Evolutionary conservation across 2,329 filamentous ascomycete species (phyloP).

Genomic region (Trichophyton verrucosum): DNA sequence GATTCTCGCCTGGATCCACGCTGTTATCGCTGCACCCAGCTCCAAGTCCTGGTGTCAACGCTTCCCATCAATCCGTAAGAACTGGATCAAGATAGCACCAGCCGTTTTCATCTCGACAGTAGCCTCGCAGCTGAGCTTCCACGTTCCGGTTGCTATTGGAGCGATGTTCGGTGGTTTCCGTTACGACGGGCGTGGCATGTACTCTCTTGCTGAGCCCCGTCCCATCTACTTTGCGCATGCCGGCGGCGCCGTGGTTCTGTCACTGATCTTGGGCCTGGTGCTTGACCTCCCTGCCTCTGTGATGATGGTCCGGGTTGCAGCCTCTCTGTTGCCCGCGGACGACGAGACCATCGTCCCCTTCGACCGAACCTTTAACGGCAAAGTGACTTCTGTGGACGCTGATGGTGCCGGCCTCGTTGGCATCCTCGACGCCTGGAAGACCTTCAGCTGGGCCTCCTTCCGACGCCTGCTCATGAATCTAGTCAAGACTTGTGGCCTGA

Average conservation of each 20-base stretch:
- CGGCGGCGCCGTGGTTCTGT: conserved; percentile 16
- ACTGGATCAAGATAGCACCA: conserved; percentile 59
- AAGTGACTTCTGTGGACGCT: conserved; percentile 61
- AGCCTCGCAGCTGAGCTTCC: conserved; percentile 38
- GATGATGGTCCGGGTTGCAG: conserved; percentile 69
- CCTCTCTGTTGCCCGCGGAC: conserved; percentile 69
- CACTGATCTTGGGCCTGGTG: conserved; percentile 41
- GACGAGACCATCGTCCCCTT: conserved; percentile 80
- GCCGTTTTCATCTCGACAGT: conserved; percentile 51
- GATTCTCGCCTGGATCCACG: conserved; percentile 70
- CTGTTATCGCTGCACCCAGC: conserved; percentile 62
- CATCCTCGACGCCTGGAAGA: conserved; percentile 64
- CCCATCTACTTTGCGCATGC: conserved; percentile 25
- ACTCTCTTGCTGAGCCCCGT: conserved; percentile 21
- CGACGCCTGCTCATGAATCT: conserved; percentile 63
- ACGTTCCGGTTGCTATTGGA: conserved; percentile 34
- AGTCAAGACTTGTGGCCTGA: conserved; percentile 54
- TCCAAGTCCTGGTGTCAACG: conserved; percentile 54
- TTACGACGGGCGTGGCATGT: conserved; percentile 23
- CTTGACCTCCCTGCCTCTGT: conserved; percentile 65
- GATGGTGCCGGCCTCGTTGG: conserved; percentile 59
- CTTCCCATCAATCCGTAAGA: conserved; percentile 49
- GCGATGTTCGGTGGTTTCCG: conserved; percentile 37
- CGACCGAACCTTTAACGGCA: conserved; percentile 72
- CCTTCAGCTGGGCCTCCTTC: conserved; percentile 61